These are phyloP conservation scores for Fraxinus sp. DNA, from an alignment of 305 asterid genomes.

Conservation along the genomic window DNA sequence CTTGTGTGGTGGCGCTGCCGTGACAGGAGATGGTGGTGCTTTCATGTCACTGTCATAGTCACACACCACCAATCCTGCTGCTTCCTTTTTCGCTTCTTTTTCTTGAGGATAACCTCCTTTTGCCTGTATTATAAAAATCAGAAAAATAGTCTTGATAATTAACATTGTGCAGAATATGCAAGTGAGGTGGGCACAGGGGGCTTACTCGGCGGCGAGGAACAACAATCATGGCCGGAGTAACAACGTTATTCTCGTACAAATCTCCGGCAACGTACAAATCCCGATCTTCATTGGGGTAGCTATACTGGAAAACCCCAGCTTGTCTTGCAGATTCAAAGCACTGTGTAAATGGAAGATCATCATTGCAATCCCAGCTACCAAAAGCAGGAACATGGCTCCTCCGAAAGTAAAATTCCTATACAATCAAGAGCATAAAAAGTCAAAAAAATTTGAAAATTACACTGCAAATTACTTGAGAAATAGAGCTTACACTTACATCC, in stretches of 20 bases:
- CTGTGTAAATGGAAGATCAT: constrained; percentile 64
- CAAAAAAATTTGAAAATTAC: neutral
- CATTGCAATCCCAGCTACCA: constrained; percentile 92
- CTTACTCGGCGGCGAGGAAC: constrained; percentile 69
- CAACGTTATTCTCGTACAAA: constrained; percentile 64
- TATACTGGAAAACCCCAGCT: constrained; percentile 50
- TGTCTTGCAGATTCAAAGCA: constrained; percentile 78
- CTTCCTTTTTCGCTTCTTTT: constrained; percentile 37
- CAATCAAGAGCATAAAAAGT: neutral
- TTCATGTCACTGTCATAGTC: constrained; percentile 46
- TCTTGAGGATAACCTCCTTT: constrained; percentile 35
- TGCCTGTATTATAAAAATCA: constrained; percentile 31
- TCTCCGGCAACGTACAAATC: constrained; percentile 89
- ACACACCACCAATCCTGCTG: constrained; percentile 46
- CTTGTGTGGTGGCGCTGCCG: constrained; percentile 39
- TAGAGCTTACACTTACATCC: constrained; percentile 36
- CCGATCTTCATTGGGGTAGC: constrained; percentile 65
- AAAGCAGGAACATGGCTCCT: constrained; percentile 82
- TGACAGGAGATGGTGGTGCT: constrained; percentile 23
- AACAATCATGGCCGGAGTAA: constrained; percentile 82
- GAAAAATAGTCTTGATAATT: neutral
- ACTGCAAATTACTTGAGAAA: neutral
- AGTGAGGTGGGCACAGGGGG: neutral
- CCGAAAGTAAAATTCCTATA: constrained; percentile 51
- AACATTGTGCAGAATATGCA: neutral